Evolutionary conservation across 176 grass and related monocot genomes (phyloP).

Genomic region (Avena eriantha): DNA sequence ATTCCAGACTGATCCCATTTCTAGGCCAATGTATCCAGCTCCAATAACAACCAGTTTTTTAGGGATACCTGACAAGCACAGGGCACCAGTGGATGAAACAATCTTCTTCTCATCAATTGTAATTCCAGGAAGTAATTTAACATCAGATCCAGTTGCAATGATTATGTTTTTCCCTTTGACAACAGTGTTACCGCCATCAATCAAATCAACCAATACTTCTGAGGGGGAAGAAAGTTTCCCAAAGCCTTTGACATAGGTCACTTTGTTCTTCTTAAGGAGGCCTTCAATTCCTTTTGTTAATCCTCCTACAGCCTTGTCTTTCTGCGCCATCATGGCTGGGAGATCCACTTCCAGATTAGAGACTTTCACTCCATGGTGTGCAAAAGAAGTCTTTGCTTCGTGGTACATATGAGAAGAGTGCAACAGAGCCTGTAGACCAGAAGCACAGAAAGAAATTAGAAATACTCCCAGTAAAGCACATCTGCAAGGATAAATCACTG

Average conservation of each 20-base stretch:
- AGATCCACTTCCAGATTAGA: conserved; percentile 87
- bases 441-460: conserved; percentile 27
- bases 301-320: conserved; percentile 92
- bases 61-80: conserved; percentile 74
- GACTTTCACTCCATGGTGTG: conserved; percentile 89
- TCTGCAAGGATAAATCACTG: neutral
- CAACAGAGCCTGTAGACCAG: conserved; percentile 71
- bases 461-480: neutral
- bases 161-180: conserved; percentile 93
- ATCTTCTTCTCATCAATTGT: conserved; percentile 97
- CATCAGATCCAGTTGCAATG: conserved; percentile 95
- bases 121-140: conserved; percentile 91
- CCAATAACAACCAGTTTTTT: conserved; percentile 98
- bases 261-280: conserved; percentile 98
- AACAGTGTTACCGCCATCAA: conserved; percentile 76
- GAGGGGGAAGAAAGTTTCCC: conserved; percentile 86
- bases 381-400: conserved; percentile 85
- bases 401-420: conserved; percentile 99
- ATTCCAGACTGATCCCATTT: conserved; percentile 99
- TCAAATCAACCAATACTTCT: conserved; percentile 89
- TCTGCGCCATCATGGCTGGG: conserved; percentile 94
- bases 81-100: conserved; percentile 96
- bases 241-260: conserved; percentile 89
- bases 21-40: conserved; percentile 95
- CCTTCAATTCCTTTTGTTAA: conserved; percentile 95